Conservation (phyloP, 805 yeast genomes). For the Barnettozyma pratensis region DNA sequence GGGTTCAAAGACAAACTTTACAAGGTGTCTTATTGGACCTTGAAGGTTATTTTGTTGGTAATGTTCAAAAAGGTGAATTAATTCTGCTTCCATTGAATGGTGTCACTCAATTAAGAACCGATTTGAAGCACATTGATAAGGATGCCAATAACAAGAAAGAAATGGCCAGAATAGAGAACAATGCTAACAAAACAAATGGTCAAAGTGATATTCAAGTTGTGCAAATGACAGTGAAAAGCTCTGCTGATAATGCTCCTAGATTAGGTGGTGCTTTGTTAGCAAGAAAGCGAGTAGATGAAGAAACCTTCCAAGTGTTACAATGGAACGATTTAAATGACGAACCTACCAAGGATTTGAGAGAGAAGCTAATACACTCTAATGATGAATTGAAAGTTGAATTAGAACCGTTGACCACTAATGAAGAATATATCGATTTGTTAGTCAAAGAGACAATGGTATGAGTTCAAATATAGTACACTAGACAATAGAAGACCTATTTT, state of each 20-base stretch:
- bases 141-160: conserved; percentile 40
- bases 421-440: conserved; percentile 30
- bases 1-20: conserved; percentile 53
- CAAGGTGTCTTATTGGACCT: conserved; percentile 62
- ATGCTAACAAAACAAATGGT: conserved; percentile 27
- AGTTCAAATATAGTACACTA: not conserved
- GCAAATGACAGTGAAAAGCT: conserved; percentile 69
- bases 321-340: conserved; percentile 41
- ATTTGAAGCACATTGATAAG: conserved; percentile 73
- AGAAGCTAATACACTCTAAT: conserved; percentile 21
- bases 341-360: conserved; percentile 23
- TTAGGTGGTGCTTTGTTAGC: conserved; percentile 66
- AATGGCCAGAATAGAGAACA: conserved; percentile 31
- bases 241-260: conserved; percentile 52
- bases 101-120: conserved; percentile 76
- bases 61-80: conserved; percentile 42
- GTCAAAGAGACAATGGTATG: conserved; percentile 22
- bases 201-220: conserved; percentile 49
- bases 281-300: conserved; percentile 61
- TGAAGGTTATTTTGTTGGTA: conserved; percentile 47
- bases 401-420: conserved; percentile 22
- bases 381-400: conserved; percentile 18
- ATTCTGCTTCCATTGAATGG: conserved; percentile 61
- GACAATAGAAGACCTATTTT: too few species aligned
- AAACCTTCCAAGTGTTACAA: conserved; percentile 36